phyloP scores from a whole-genome alignment of 441 rosid species.

The Metrosideros polymorpha region DNA sequence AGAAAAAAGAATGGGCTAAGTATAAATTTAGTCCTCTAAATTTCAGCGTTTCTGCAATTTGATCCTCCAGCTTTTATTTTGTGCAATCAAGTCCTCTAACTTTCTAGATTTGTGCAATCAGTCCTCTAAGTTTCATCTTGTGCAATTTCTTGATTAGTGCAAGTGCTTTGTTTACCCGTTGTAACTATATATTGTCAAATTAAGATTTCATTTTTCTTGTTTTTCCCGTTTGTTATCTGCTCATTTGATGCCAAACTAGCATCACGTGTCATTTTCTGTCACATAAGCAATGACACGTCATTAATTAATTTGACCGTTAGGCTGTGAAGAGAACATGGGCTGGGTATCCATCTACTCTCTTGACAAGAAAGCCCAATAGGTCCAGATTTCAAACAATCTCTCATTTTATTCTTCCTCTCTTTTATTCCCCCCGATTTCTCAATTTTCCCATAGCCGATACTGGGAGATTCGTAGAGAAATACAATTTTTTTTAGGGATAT shows the following conservation, averaged over 20 bases:
- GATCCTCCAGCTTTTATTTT: not conserved
- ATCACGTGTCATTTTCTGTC: not conserved
- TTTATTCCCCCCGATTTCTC: not conserved
- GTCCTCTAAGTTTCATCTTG: not conserved
- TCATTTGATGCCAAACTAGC: not conserved
- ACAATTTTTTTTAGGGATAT: fast-evolving
- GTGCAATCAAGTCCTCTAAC: not conserved
- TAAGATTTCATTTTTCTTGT: not conserved
- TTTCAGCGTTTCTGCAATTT: not conserved
- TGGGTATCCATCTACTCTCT: not conserved
- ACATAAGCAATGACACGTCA: not conserved
- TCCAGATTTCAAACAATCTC: not conserved
- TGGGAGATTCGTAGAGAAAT: not conserved
- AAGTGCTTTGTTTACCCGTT: not conserved
- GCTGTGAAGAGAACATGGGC: not conserved
- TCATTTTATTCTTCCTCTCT: not conserved
- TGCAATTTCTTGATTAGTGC: not conserved
- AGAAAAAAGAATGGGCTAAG: not conserved
- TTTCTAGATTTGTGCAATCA: not conserved
- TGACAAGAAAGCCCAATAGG: not conserved
- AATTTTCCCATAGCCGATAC: not conserved
- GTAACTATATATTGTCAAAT: not conserved
- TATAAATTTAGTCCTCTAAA: not conserved
- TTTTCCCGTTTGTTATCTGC: not conserved
- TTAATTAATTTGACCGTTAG: not conserved